Conservation (phyloP, 179 eudicot species). For the Spinacia oleracea region DNA sequence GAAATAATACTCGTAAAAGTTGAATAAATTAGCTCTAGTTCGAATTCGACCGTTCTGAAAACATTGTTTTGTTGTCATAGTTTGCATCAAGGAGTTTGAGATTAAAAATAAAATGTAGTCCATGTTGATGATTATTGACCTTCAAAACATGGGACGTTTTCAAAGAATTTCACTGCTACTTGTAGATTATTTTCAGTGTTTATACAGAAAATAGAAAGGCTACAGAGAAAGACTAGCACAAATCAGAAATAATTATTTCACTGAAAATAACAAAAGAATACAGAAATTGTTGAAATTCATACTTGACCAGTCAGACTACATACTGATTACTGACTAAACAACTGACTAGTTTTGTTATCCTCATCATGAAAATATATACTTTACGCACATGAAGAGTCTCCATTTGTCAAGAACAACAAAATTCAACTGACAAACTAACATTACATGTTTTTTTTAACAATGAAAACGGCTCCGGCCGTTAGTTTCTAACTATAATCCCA, state of each 20-base stretch:
- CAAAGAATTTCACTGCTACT: not conserved
- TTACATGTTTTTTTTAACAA: too few species aligned
- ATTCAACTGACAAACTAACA: not conserved
- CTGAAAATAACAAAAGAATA: constrained; percentile 22
- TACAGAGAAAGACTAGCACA: not conserved
- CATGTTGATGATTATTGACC: too few species aligned
- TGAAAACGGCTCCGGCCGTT: too few species aligned
- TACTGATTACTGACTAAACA: not conserved
- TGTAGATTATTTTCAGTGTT: not conserved
- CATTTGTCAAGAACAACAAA: not conserved
- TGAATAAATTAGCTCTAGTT: too few species aligned
- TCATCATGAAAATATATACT: constrained; percentile 2
- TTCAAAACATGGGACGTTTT: not conserved
- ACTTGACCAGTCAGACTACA: not conserved
- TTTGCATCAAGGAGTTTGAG: not conserved
- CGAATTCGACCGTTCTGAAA: too few species aligned
- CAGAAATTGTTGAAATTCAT: constrained; percentile 15
- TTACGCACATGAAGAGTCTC: not conserved
- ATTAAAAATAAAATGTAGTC: not conserved
- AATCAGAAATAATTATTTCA: constrained; percentile 10
- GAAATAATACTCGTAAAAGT: too few species aligned
- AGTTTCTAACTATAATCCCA: too few species aligned
- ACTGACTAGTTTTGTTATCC: not conserved
- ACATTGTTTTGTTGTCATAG: too few species aligned
- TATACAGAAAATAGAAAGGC: not conserved